Evolutionary conservation across 495 filamentous ascomycete species (phyloP), one percentile per base, ranked within the genome.

Genomic region (Saxophila tyrrhenica): DNA sequence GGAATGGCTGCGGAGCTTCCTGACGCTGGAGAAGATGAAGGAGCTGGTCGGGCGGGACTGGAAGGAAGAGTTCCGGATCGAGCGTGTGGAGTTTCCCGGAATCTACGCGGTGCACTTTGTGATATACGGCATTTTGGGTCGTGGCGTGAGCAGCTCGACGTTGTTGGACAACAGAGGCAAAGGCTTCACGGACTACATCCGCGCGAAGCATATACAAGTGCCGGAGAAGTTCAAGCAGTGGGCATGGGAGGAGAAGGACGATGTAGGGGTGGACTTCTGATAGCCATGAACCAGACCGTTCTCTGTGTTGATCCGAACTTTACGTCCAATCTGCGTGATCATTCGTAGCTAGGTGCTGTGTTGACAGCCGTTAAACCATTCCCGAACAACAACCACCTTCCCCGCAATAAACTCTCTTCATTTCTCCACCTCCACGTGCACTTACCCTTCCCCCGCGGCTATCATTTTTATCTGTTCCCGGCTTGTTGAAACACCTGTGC

Each of bases 31-130:
- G 1, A 56, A 52, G 32, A 49, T 69, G 21, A 64, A 63, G 48
- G 38, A 58, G 20, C 43, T 69, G 1, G 55, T 69, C 16, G 65
- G 53, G 8, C 51, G 60, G 1, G 66, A 67, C 22, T 62, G 52
- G 47, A 56, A 48, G 39, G 35, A 50, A 9, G 38, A 43, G 19
- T 62, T 46, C 35, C 57, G 49, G 16, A 47, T 66, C 20, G 65
- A 67, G 54, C 35, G 65, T 38, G 57, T 54, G 20, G 65, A 67
- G 46, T 57, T 65, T 32, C 55, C 55, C 17, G 51, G 54, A 19
- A 47, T 65, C 5, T 48, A 22, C 13, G 65, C 65, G 0, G 63
- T 67, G 11, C 65, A 67, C 47, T 67, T 62, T 32, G 53, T 67
- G 16, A 35, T 64, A 0, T 64, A 65, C 46, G 56, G 64, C 13